Conservation (phyloP, 2,329 filamentous ascomycete species). For the Ophiostoma australiae region DNA sequence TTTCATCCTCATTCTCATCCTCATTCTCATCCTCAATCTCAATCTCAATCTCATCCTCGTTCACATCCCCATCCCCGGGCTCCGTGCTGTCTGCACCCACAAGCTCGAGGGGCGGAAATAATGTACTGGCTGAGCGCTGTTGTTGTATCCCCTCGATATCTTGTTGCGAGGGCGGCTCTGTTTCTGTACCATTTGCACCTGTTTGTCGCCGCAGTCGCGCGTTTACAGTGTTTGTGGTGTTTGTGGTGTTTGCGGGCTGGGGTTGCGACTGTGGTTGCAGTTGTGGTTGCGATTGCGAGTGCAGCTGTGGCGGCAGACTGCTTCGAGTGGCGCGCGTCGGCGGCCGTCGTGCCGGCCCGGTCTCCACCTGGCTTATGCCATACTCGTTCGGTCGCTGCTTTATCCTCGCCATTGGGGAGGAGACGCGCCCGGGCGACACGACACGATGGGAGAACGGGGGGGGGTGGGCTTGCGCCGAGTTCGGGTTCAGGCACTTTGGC, state of each 20-base stretch:
- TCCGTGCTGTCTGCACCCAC: background rate
- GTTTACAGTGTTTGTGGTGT: background rate
- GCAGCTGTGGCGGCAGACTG: background rate
- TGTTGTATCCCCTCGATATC: background rate
- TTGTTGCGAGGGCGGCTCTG: background rate
- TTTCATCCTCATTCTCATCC: background rate
- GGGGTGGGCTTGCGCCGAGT: background rate
- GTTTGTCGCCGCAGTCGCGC: background rate
- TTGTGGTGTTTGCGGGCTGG: background rate
- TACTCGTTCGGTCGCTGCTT: background rate
- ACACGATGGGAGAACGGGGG: background rate
- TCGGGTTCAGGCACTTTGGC: background rate
- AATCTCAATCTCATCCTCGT: background rate
- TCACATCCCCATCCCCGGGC: background rate
- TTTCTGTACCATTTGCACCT: background rate
- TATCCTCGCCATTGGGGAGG: background rate
- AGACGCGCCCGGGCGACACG: conserved; percentile 5
- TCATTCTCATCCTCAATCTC: background rate
- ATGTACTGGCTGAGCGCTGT: background rate
- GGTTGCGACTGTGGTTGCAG: background rate
- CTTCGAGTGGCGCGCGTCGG: background rate
- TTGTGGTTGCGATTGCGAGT: background rate
- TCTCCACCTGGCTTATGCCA: too few species aligned
- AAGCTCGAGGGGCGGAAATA: background rate
- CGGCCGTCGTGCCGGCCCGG: conserved; percentile 2